Base-by-base conservation (phyloP, 306 rosid genomes). In the Vigna radiata region DNA sequence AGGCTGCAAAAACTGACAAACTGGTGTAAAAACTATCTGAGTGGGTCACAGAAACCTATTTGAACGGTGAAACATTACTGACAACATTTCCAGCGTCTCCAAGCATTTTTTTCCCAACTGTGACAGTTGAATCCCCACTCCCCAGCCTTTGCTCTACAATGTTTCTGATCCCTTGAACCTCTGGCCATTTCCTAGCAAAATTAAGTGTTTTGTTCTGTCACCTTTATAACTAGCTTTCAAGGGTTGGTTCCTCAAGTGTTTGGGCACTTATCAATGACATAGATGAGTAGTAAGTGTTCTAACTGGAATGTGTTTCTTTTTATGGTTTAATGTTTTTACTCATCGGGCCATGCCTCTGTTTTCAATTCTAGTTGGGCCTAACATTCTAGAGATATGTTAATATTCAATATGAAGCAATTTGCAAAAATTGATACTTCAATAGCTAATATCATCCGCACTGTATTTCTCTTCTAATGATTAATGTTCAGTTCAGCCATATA, bases 401-500 rank as follows among this genome's bases (percentile, higher is more conserved):
- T 61, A n/a, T 74, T 43, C 68, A 73, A 21, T 10, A 9, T 18
- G 55, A 77, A 48, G 56, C 43, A 59, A 29, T 65, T 29, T 46
- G 14, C 61, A 39, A 55, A 50, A 17, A 68, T 29, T 43, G 48
- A 78, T 67, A 56, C 55, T 58, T 31, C 54, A 48, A 53, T 52
- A 13, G 74, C 81, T 50, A 73, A 41, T 73, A 53, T 43, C 15
- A 1, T 55, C 46, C 36, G 6, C 8, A n/a, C 53, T 52, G 14
- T 59, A 59, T 47, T 52, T 48, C 18, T 49, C 63, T 19, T 82
- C 79, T 56, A 17, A 36, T 36, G 49, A 17, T 68, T 52, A 9
- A 37, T 47, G 69, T 66, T 75, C 60, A 53, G 15, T 44, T 11
- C 68, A 54, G 70, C 25, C 61, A 23, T 31, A 43, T 17, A 83